Percentiles rank a stretch among this genome's conserved stretches.
These are phyloP conservation scores for Scutellaria galericulata DNA, from an alignment of 257 asterid species.

Conservation along the genomic window DNA sequence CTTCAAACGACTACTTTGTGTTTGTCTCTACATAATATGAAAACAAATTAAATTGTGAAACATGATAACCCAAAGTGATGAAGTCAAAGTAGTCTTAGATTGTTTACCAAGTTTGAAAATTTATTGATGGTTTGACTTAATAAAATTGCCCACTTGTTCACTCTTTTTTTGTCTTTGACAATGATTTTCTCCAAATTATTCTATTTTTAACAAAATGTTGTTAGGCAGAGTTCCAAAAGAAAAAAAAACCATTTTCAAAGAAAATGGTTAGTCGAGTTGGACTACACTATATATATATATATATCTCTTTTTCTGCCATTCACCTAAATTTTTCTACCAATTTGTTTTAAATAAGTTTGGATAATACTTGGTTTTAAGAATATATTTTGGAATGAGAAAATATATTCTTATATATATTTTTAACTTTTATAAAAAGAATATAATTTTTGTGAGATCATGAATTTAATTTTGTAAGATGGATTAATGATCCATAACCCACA, in stretches of 20 bases:
- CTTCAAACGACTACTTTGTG: no score
- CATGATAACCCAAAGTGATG: neutral
- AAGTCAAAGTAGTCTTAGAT: no score
- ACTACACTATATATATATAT: neutral
- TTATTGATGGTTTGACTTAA: constrained; percentile 30
- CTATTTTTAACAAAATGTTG: neutral
- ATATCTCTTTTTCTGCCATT: neutral
- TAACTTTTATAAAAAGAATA: no score
- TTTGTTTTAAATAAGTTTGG: neutral
- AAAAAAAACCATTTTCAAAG: neutral
- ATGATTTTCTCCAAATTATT: constrained; percentile 20
- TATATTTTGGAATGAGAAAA: no score
- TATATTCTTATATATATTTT: no score
- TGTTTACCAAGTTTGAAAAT: neutral
- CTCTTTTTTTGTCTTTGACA: constrained; percentile 31
- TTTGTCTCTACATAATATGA: no score
- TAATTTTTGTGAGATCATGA: no score
- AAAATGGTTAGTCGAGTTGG: constrained; percentile 1
- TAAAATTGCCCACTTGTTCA: constrained; percentile 39
- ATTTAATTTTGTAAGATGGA: no score
- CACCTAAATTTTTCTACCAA: neutral
- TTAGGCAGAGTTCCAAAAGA: neutral
- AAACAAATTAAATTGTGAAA: no score
- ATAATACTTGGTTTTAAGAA: no score
- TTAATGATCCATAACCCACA: no score